Evolutionary conservation across 1,284 basidiomycete species (phyloP).

Genomic region (Fomitiporia mediterranea): DNA sequence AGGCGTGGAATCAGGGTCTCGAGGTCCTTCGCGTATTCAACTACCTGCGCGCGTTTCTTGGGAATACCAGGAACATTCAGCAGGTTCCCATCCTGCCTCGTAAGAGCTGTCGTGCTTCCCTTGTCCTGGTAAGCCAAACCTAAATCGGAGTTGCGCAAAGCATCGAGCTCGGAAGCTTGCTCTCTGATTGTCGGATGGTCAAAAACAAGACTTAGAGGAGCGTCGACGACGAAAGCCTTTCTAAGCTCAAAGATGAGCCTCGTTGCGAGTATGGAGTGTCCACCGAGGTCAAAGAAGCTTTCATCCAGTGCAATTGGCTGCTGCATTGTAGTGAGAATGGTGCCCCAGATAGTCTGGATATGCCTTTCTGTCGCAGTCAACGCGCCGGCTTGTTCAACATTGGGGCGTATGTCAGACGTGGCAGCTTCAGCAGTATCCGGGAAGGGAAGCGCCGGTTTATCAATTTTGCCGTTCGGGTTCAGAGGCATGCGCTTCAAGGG

Average conservation of each 20-base stretch:
- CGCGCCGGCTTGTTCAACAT: constrained; percentile 29
- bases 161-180: constrained; percentile 80
- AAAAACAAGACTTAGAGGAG: constrained; percentile 91
- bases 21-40: constrained; percentile 82
- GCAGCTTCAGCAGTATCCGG: constrained; percentile 88
- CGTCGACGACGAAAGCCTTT: constrained; percentile 88
- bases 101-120: constrained; percentile 28
- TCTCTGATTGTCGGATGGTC: constrained; percentile 84
- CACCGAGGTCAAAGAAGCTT: constrained; percentile 97
- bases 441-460: constrained; percentile 98
- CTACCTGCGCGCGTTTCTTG: constrained; percentile 24
- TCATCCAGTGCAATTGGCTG: constrained; percentile 84
- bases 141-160: constrained; percentile 75
- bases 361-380: constrained; percentile 74
- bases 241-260: constrained; percentile 96
- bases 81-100: constrained; percentile 15
- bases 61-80: constrained; percentile 23
- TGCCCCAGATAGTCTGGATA: constrained; percentile 80
- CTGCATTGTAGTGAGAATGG: constrained; percentile 79
- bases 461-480: constrained; percentile 99
- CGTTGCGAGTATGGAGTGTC: constrained; percentile 97
- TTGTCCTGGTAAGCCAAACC: constrained; percentile 51
- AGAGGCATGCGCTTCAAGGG: constrained; percentile 94
- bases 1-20: constrained; percentile 60
- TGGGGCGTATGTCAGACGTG: constrained; percentile 32